Conservation (phyloP, 441 rosid species). For the Erodium chrysanthum region DNA sequence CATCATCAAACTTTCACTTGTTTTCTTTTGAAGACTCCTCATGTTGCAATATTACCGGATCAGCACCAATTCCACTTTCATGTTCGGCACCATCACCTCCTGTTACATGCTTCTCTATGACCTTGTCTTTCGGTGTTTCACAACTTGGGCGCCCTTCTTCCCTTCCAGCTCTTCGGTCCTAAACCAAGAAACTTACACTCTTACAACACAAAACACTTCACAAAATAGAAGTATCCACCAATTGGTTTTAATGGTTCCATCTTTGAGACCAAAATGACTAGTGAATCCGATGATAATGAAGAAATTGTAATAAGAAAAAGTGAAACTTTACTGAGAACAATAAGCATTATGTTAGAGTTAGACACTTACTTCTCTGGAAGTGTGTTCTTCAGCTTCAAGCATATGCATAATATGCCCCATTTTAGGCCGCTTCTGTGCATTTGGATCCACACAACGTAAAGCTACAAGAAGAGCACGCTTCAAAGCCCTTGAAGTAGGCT, state of each 20-base stretch:
- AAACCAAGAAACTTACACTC: slow-evolving; percentile 17
- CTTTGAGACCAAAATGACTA: too few species aligned
- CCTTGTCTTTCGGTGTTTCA: slow-evolving; percentile 14
- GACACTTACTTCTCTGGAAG: slow-evolving; percentile 18
- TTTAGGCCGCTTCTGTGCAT: slow-evolving; percentile 76
- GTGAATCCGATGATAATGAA: too few species aligned
- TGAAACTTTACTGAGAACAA: too few species aligned
- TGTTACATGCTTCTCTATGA: slow-evolving; percentile 20
- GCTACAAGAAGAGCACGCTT: slow-evolving; percentile 82
- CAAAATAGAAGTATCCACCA: too few species aligned
- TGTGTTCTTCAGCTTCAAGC: slow-evolving; percentile 90
- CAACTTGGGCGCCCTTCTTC: slow-evolving; percentile 18
- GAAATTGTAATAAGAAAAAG: too few species aligned
- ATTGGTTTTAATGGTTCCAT: background rate
- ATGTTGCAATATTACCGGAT: slow-evolving; percentile 18
- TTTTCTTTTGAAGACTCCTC: slow-evolving; percentile 21
- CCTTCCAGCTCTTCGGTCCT: slow-evolving; percentile 43
- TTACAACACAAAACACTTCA: background rate
- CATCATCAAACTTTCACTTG: slow-evolving; percentile 8
- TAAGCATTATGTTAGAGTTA: too few species aligned
- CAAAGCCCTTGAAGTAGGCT: slow-evolving; percentile 69
- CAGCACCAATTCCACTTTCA: slow-evolving; percentile 15
- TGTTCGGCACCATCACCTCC: slow-evolving; percentile 16
- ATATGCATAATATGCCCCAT: slow-evolving; percentile 96
- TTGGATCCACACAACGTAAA: slow-evolving; percentile 87